Evolutionary conservation across 805 yeast genomes (phyloP).

Genomic region (Teunomyces kruisii): DNA sequence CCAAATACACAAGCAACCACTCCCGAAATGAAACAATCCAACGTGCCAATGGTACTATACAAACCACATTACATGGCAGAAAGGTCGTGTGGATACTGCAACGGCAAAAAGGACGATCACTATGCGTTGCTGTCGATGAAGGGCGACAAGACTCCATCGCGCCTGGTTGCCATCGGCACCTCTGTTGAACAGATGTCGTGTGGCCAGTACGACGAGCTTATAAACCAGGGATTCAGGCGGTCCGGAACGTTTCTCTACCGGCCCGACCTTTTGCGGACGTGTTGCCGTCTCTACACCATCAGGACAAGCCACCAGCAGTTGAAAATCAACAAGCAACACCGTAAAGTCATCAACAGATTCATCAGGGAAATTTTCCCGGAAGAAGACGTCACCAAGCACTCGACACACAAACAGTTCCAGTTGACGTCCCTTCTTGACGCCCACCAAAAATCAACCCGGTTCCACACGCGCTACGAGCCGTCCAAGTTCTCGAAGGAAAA

Average conservation of each 20-base stretch:
- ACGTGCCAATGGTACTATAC: background rate
- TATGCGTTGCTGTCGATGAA: slow-evolving; percentile 39
- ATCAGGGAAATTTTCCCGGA: slow-evolving; percentile 33
- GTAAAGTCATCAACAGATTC: slow-evolving; percentile 65
- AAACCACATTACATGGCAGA: background rate
- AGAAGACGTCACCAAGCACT: slow-evolving; percentile 9
- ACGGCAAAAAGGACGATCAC: slow-evolving; percentile 31
- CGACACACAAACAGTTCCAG: slow-evolving; percentile 14
- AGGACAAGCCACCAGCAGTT: slow-evolving; percentile 53
- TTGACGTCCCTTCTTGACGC: slow-evolving; percentile 36
- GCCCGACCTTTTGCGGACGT: slow-evolving; percentile 67
- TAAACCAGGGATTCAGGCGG: slow-evolving; percentile 76
- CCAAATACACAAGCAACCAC: background rate
- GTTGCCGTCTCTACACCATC: slow-evolving; percentile 80
- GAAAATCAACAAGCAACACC: slow-evolving; percentile 60
- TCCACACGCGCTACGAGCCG: slow-evolving; percentile 51
- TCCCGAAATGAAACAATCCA: background rate
- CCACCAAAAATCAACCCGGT: slow-evolving; percentile 35
- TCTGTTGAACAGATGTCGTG: slow-evolving; percentile 47
- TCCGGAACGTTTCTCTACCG: slow-evolving; percentile 67
- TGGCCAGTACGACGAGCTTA: slow-evolving; percentile 57
- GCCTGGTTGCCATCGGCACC: slow-evolving; percentile 34
- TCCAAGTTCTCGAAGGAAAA: slow-evolving; percentile 57
- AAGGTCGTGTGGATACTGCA: background rate
- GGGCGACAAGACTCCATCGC: slow-evolving; percentile 15